Conservation (phyloP, 2,329 filamentous ascomycete species). For the Graphilbum ipis-grandicollis region DNA sequence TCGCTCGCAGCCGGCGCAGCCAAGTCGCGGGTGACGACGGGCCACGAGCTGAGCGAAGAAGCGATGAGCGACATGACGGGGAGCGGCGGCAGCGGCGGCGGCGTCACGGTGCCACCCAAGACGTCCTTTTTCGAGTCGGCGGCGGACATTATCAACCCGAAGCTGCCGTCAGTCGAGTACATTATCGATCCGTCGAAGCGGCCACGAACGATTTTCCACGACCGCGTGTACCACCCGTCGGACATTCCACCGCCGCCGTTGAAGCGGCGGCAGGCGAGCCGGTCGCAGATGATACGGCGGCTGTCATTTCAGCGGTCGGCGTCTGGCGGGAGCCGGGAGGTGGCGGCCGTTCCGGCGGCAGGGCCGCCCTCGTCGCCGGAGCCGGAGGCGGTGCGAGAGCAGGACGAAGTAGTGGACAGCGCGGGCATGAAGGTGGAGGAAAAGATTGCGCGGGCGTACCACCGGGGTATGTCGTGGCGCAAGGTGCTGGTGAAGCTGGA, state of each 20-base stretch:
- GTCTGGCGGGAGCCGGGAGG: not conserved
- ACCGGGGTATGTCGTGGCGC: conserved; percentile 80
- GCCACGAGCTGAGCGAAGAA: conserved; percentile 23
- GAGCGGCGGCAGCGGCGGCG: no score
- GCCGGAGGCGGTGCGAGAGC: conserved; percentile 23
- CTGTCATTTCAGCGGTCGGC: conserved; percentile 6
- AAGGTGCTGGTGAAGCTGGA: conserved; percentile 93
- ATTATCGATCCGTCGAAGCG: conserved; percentile 68
- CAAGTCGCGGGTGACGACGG: conserved; percentile 27
- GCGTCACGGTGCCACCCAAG: conserved; percentile 56
- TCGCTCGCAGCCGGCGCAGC: not conserved
- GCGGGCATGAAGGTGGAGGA: conserved; percentile 83
- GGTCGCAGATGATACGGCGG: conserved; percentile 12
- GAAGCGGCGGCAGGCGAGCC: conserved; percentile 26
- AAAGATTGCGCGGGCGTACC: conserved; percentile 92
- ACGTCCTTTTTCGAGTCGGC: conserved; percentile 94
- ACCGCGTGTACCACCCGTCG: conserved; percentile 81
- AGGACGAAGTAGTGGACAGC: conserved; percentile 33
- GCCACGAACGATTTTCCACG: conserved; percentile 86
- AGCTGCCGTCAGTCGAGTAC: conserved; percentile 65
- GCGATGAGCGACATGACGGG: conserved; percentile 12
- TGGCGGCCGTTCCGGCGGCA: not conserved
- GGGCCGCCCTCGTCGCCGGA: not conserved
- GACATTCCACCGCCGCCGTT: conserved; percentile 76
- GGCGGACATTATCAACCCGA: conserved; percentile 80